Evolutionary conservation across 331 rosid species (phyloP), one percentile per base, ranked within the genome.

Genomic region (Pyracantha coccinea): DNA sequence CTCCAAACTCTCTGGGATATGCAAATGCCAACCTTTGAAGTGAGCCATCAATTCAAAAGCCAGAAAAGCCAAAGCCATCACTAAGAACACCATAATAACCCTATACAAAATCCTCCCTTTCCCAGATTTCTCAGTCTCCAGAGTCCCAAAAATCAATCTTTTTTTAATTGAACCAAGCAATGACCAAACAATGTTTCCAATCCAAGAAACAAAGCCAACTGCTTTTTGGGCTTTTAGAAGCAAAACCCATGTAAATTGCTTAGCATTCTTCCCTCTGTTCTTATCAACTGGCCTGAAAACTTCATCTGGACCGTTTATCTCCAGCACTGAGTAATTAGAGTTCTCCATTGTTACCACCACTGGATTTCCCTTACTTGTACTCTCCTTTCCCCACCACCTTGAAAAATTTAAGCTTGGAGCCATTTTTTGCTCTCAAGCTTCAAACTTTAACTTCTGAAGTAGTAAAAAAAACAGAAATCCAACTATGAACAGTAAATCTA

Each of bases 161-260:
- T 87, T 82, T 58, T 80, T 82, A 20, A 78, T 75, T 21, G 85
- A 70, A 69, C 69, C 69, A n/a, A 61, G 21, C 77, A 73, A 61
- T n/a, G 32, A 66, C 77, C 77, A 73, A 19, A 60, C n/a, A 44
- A n/a, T 69, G 58, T 66, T 82, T 57, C 83, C 85, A n/a, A 84
- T 29, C 89, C 89, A 87, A 31, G 84, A 66, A 66, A 80, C 62
- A 15, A 75, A 80, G 59, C 80, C 77, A 50, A 87, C 77, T 66
- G 78, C 84, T 75, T 70, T 78, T 21, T 82, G 89, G 0, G 85
- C 91, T 66, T 78, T 85, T 9, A 87, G 87, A 79, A 87, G 77
- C 72, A 87, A 72, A 78, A 80, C 77, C 91, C 91, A 84, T 32
- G 85, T 73, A 66, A 85, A 82, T 8, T 87, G 89, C 66, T 80